phyloP scores from a whole-genome alignment of 768 basidiomycete species.

The Favolaschia claudopus region DNA sequence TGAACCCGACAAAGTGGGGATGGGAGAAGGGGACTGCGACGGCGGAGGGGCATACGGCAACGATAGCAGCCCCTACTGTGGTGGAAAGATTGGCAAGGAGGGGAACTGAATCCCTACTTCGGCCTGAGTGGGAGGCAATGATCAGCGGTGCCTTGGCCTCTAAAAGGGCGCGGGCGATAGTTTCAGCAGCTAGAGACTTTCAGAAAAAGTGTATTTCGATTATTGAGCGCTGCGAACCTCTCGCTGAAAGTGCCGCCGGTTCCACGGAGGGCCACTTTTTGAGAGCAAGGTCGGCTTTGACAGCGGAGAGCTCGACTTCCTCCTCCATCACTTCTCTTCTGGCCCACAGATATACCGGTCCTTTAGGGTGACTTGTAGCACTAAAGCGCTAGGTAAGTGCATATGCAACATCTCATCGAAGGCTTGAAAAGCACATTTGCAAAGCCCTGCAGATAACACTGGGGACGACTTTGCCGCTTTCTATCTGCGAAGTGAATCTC shows the following conservation, averaged over 20 bases:
- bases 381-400: constrained; percentile 47
- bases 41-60: constrained; percentile 55
- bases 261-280: constrained; percentile 63
- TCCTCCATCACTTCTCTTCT: constrained; percentile 77
- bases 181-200: constrained; percentile 37
- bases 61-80: constrained; percentile 61
- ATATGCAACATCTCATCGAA: background rate
- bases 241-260: constrained; percentile 53
- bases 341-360: constrained; percentile 79
- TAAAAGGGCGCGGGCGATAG: constrained; percentile 58
- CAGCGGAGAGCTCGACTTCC: constrained; percentile 51
- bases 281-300: constrained; percentile 39
- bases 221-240: constrained; percentile 31
- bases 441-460: constrained; percentile 63
- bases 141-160: constrained; percentile 64
- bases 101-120: constrained; percentile 55
- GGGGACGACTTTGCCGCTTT: constrained; percentile 59
- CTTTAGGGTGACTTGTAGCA: constrained; percentile 73
- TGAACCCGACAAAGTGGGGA: constrained; percentile 58
- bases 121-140: constrained; percentile 68
- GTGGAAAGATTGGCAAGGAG: constrained; percentile 57
- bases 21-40: constrained; percentile 66
- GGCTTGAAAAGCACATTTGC: constrained; percentile 58
- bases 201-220: background rate
- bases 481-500: constrained; percentile 68